Percentiles rank a stretch among this genome's conserved stretches.
Evolutionary conservation across 345 rosid genomes (phyloP).

Genomic region (Sisymbrium altissimum): DNA sequence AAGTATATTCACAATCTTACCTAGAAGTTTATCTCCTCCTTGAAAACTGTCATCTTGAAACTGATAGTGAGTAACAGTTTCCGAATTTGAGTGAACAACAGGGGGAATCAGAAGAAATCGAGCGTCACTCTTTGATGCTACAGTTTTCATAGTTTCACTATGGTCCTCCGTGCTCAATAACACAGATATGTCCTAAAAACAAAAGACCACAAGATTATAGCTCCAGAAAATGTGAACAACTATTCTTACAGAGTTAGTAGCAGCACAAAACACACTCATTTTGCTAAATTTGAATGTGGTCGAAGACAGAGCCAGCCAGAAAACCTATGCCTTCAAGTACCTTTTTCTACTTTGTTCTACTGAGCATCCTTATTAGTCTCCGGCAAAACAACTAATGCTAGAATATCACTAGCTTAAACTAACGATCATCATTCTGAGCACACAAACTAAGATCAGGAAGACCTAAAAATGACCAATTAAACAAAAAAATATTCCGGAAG

Average conservation of each 20-base stretch:
- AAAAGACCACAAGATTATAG: constrained; percentile 5
- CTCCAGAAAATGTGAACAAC: background rate
- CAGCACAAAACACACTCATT: background rate
- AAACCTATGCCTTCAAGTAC: background rate
- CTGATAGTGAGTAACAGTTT: constrained; percentile 30
- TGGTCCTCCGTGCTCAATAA: constrained; percentile 80
- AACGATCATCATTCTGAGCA: background rate
- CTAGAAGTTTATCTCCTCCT: constrained; percentile 37
- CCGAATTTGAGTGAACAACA: constrained; percentile 39
- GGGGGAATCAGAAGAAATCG: constrained; percentile 66
- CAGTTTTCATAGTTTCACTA: constrained; percentile 54
- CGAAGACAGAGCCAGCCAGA: constrained; percentile 3
- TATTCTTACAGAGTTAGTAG: background rate
- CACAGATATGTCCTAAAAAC: constrained; percentile 64
- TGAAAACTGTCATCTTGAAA: constrained; percentile 38
- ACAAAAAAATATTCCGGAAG: background rate
- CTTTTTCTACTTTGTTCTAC: background rate
- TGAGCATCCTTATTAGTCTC: background rate
- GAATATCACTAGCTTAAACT: background rate
- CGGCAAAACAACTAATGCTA: background rate
- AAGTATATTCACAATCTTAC: constrained; percentile 29
- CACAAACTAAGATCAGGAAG: constrained; percentile 3
- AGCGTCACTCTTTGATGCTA: constrained; percentile 67
- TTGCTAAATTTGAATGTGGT: background rate
- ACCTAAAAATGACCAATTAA: background rate